A percentile compares a stretch with the other conserved stretches of the same genome.
phyloP scores from a whole-genome alignment of 2,329 filamentous ascomycete species.

The Calycina marina region DNA sequence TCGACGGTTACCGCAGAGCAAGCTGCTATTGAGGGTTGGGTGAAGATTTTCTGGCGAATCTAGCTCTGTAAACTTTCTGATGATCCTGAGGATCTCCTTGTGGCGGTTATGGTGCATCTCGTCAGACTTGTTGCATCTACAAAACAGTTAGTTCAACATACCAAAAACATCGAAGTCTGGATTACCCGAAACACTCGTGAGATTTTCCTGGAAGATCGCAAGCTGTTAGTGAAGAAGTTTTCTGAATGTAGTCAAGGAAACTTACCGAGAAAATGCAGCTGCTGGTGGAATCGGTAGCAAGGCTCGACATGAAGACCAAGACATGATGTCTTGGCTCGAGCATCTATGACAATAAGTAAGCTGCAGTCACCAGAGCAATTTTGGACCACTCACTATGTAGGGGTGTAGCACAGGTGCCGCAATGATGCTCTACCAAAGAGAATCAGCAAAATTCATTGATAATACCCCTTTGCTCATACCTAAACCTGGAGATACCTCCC shows the following conservation, averaged over 20 bases:
- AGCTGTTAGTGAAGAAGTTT: slow-evolving; percentile 3
- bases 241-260: background rate
- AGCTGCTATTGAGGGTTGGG: background rate
- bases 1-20: slow-evolving; percentile 1
- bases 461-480: slow-evolving; percentile 8
- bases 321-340: slow-evolving; percentile 18
- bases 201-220: slow-evolving; percentile 14
- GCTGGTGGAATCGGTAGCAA: slow-evolving; percentile 22
- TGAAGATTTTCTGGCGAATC: slow-evolving; percentile 8
- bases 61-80: slow-evolving; percentile 14
- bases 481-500: slow-evolving; percentile 21
- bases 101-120: slow-evolving; percentile 21
- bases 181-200: slow-evolving; percentile 20
- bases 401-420: slow-evolving; percentile 19
- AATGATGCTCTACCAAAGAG: slow-evolving; percentile 21
- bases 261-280: slow-evolving; percentile 22
- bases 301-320: slow-evolving; percentile 23
- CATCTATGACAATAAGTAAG: slow-evolving; percentile 11
- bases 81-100: slow-evolving; percentile 18
- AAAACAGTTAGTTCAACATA: too few relatives aligned
- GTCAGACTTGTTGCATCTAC: slow-evolving; percentile 19
- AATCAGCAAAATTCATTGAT: slow-evolving; percentile 6
- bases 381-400: slow-evolving; percentile 15
- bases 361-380: background rate
- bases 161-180: too few relatives aligned